A percentile compares a stretch with the other conserved stretches of the same genome.
phyloP scores from a whole-genome alignment of 306 rosid species.

The Trifolium fragiferum region DNA sequence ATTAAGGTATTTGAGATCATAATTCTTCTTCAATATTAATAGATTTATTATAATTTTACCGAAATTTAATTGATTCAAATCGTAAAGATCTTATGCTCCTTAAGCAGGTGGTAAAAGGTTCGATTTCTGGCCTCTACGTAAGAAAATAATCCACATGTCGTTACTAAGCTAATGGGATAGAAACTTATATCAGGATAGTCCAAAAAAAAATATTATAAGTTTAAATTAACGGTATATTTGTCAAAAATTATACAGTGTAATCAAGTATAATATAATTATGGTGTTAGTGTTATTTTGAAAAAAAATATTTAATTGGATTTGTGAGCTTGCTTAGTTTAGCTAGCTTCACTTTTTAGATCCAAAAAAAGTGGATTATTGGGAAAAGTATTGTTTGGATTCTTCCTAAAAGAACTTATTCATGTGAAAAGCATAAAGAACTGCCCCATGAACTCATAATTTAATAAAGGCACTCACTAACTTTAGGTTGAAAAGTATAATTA shows the following conservation, averaged over 20 bases:
- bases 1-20: slow-evolving; percentile 50
- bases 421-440: slow-evolving; percentile 32
- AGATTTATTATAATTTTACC: neutral
- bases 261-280: neutral
- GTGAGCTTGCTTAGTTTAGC: slow-evolving; percentile 34
- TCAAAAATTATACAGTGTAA: too few relatives aligned
- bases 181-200: too few relatives aligned
- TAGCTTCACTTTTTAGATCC: neutral
- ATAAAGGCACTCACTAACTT: neutral
- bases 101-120: too few relatives aligned
- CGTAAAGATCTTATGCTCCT: too few relatives aligned
- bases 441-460: slow-evolving; percentile 20
- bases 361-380: neutral
- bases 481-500: neutral
- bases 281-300: neutral
- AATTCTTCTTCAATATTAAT: neutral
- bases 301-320: neutral
- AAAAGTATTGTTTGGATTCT: slow-evolving; percentile 37
- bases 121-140: too few relatives aligned
- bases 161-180: too few relatives aligned
- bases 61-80: too few relatives aligned
- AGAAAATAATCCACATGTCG: too few relatives aligned
- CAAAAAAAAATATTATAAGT: too few relatives aligned
- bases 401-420: slow-evolving; percentile 27
- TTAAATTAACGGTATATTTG: too few relatives aligned